phyloP scores from a whole-genome alignment of 2,329 filamentous ascomycete species.

The Xylogone sp. region DNA sequence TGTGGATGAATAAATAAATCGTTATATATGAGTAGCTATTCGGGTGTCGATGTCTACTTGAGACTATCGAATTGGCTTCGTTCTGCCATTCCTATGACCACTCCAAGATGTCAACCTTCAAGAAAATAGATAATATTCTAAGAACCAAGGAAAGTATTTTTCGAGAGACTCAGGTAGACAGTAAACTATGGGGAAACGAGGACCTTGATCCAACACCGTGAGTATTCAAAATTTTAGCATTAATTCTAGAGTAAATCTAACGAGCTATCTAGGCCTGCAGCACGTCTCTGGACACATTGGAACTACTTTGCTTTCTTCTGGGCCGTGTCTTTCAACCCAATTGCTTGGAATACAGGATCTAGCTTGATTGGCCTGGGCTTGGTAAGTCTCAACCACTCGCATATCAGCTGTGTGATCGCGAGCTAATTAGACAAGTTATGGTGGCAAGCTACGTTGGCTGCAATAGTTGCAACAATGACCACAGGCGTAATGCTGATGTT shows the following conservation, averaged over 20 bases:
- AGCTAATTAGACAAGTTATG: background rate
- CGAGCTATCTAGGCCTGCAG: background rate
- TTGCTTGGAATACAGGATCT: constrained; percentile 45
- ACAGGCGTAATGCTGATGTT: background rate
- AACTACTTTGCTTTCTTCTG: constrained; percentile 7
- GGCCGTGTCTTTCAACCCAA: constrained; percentile 21
- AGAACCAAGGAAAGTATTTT: background rate
- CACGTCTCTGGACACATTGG: constrained; percentile 1
- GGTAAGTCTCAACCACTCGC: constrained; percentile 11
- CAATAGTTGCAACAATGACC: constrained; percentile 1
- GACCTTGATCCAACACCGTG: constrained; percentile 4
- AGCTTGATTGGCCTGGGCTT: constrained; percentile 45
- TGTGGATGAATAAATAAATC: background rate
- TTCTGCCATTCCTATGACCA: background rate
- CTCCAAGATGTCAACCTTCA: background rate
- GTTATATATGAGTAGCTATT: background rate
- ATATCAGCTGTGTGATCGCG: background rate
- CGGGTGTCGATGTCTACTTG: background rate
- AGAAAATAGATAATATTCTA: background rate
- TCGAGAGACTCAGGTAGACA: background rate
- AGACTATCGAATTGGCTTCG: background rate
- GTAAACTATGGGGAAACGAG: constrained; percentile 2
- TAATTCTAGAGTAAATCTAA: background rate
- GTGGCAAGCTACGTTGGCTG: constrained; percentile 3
- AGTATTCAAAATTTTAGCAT: background rate